These are phyloP conservation scores for Apiospora koreana DNA, from an alignment of 2,329 filamentous ascomycete genomes.

Conservation along the genomic window DNA sequence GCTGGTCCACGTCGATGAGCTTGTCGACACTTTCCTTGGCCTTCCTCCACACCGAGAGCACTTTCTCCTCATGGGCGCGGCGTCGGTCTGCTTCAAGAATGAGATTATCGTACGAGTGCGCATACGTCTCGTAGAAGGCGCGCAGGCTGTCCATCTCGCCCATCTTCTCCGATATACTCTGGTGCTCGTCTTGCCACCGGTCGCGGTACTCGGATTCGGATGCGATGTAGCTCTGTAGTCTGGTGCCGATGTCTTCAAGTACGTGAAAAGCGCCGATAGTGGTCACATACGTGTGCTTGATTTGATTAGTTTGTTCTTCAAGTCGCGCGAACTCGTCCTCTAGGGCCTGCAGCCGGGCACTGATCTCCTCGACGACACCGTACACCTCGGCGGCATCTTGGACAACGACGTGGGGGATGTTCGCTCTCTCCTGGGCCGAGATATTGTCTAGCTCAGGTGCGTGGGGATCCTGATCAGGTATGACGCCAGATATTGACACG, in stretches of 20 bases:
- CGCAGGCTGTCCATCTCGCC: slow-evolving; percentile 75
- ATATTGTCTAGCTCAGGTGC: slow-evolving; percentile 65
- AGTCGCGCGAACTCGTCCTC: slow-evolving; percentile 69
- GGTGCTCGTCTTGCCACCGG: slow-evolving; percentile 75
- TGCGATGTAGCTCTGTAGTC: slow-evolving; percentile 65
- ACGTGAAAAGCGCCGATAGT: slow-evolving; percentile 65
- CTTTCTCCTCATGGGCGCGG: slow-evolving; percentile 70
- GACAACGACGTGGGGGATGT: slow-evolving; percentile 80
- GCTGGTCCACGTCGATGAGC: slow-evolving; percentile 71
- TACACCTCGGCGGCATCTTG: slow-evolving; percentile 69
- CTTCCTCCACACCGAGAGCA: slow-evolving; percentile 73
- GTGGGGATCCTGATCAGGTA: slow-evolving; percentile 56
- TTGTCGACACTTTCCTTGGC: slow-evolving; percentile 76
- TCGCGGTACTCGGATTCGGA: slow-evolving; percentile 65
- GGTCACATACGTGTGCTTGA: slow-evolving; percentile 55
- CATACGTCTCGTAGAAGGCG: slow-evolving; percentile 85
- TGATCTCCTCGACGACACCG: slow-evolving; percentile 70
- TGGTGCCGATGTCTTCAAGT: slow-evolving; percentile 67
- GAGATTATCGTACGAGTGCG: slow-evolving; percentile 79
- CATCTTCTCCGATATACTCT: slow-evolving; percentile 67
- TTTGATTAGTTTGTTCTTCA: slow-evolving; percentile 59
- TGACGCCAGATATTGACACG: slow-evolving; percentile 68
- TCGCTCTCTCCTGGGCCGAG: slow-evolving; percentile 71
- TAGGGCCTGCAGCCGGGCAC: slow-evolving; percentile 75
- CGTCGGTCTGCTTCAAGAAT: slow-evolving; percentile 82